These are phyloP conservation scores for Pestalotiopsis sp. DNA, from an alignment of 2,329 filamentous ascomycete genomes.

Conservation along the genomic window DNA sequence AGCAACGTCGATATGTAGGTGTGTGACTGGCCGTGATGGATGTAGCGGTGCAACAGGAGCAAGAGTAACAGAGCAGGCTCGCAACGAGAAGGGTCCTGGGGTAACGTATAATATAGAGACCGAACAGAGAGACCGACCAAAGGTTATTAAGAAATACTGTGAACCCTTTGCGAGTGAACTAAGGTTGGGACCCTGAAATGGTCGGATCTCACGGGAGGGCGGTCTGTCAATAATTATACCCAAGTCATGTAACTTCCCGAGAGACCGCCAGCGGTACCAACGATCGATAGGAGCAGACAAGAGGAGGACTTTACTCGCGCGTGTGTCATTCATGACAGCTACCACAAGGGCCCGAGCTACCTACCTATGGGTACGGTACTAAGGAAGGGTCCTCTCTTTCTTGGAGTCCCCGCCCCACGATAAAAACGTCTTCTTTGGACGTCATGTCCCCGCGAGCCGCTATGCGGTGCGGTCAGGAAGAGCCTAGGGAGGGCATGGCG, in stretches of 20 bases:
- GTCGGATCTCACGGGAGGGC: constrained; percentile 8
- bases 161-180: neutral
- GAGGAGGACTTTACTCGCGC: neutral
- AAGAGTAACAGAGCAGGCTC: neutral
- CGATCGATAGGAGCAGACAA: neutral
- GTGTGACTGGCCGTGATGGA: neutral
- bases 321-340: neutral
- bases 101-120: neutral
- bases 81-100: neutral
- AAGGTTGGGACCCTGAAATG: neutral
- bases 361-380: no score
- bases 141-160: neutral
- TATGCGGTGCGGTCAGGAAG: neutral
- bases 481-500: neutral
- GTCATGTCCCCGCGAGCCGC: neutral
- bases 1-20: neutral
- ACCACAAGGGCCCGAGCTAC: neutral
- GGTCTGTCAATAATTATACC: constrained; percentile 6
- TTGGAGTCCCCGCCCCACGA: neutral
- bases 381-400: neutral
- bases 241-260: neutral
- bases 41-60: neutral
- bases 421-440: neutral
- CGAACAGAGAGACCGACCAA: neutral
- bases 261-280: neutral